Evolutionary conservation across 495 filamentous ascomycete genomes (phyloP).

Genomic region (Neurospora sp.): DNA sequence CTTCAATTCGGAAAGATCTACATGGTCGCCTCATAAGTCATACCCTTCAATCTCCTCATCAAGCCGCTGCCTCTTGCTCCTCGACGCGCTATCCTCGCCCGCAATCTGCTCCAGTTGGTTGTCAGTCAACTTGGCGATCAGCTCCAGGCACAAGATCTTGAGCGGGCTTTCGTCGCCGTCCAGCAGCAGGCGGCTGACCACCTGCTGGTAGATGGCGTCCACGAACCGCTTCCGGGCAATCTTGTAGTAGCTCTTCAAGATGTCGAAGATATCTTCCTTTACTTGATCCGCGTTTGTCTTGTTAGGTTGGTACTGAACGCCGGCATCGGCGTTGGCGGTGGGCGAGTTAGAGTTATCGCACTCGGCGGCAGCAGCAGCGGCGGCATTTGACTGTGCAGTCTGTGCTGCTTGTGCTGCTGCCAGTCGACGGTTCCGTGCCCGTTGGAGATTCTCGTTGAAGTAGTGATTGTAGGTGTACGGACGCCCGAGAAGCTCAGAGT

Average conservation of each 20-base stretch:
- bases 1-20: conserved; percentile 3
- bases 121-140: conserved; percentile 11
- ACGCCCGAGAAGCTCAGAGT: conserved; percentile 33
- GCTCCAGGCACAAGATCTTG: conserved; percentile 13
- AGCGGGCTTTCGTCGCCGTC: conserved; percentile 17
- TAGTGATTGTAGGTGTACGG: conserved; percentile 42
- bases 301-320: conserved; percentile 5
- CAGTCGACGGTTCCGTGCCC: conserved; percentile 15
- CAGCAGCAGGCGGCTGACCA: conserved; percentile 17
- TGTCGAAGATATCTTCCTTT: conserved; percentile 38
- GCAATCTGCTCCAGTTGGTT: conserved; percentile 20
- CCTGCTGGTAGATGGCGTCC: conserved; percentile 36
- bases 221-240: conserved; percentile 43
- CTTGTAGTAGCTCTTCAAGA: conserved; percentile 47
- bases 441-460: conserved; percentile 39
- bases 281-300: conserved; percentile 36
- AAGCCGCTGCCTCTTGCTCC: conserved; percentile 9
- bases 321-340: background rate
- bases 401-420: background rate
- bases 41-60: conserved; percentile 11
- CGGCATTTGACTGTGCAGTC: background rate
- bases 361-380: background rate
- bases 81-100: conserved; percentile 14
- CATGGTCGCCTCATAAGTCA: conserved; percentile 8
- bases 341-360: background rate